Percentiles rank a stretch among this genome's conserved stretches.
phyloP scores from a whole-genome alignment of 2,329 filamentous ascomycete genomes.

The Aureobasidium vineae region DNA sequence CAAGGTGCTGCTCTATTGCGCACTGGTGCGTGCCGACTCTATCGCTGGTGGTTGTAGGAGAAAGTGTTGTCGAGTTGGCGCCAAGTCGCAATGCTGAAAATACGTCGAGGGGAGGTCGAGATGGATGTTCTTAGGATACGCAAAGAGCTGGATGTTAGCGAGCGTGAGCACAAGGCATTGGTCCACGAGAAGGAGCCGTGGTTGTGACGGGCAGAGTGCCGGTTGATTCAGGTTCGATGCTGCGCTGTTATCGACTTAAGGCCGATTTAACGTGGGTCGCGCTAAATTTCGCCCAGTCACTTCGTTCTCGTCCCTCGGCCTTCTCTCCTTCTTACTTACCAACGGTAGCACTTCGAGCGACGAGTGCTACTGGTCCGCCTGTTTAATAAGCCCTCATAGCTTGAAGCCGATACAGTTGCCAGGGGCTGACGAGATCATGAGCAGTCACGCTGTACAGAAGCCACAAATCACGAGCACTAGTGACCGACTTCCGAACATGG shows the following conservation, averaged over 20 bases:
- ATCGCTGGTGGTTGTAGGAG: neutral
- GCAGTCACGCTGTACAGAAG: slow-evolving; percentile 19
- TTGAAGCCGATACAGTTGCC: slow-evolving; percentile 1
- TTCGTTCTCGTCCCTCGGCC: slow-evolving; percentile 20
- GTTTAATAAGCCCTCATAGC: slow-evolving; percentile 3
- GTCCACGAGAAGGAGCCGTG: slow-evolving; percentile 12
- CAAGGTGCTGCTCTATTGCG: neutral
- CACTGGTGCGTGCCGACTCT: neutral
- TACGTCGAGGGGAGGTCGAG: neutral
- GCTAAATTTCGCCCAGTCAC: slow-evolving; percentile 12
- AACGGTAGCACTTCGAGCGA: neutral
- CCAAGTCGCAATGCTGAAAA: slow-evolving; percentile 18
- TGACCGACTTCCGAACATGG: slow-evolving; percentile 3
- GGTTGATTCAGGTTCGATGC: slow-evolving; percentile 12
- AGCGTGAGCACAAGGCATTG: slow-evolving; percentile 23
- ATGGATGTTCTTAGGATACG: neutral
- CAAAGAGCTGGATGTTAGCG: neutral
- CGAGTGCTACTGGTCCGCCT: neutral
- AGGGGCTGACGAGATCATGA: slow-evolving; percentile 15
- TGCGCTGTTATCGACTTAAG: slow-evolving; percentile 16
- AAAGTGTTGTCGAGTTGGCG: neutral
- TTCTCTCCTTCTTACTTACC: slow-evolving; percentile 16
- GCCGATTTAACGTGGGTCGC: slow-evolving; percentile 13
- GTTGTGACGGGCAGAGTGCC: slow-evolving; percentile 12
- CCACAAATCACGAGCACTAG: slow-evolving; percentile 18